Evolutionary conservation across 805 yeast genomes (phyloP).

Genomic region (Candida bentonensis): DNA sequence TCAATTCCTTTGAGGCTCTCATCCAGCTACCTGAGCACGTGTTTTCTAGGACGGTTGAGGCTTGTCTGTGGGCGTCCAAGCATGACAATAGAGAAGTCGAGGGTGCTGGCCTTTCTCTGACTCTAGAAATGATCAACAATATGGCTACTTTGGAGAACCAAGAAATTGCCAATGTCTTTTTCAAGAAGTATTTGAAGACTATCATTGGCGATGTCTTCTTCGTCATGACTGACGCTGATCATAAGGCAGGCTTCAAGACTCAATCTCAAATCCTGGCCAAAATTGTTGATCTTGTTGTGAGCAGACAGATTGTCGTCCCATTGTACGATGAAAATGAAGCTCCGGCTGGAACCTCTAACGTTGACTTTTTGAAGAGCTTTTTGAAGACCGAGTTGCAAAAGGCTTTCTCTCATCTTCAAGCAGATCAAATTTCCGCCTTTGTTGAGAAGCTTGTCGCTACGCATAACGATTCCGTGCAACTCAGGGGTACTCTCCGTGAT

Average conservation of each 20-base stretch:
- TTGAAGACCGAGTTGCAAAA: constrained; percentile 64
- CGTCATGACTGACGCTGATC: constrained; percentile 93
- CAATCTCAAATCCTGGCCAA: constrained; percentile 78
- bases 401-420: constrained; percentile 87
- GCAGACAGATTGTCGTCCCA: constrained; percentile 59
- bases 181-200: constrained; percentile 75
- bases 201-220: constrained; percentile 84
- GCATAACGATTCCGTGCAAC: constrained; percentile 59
- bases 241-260: constrained; percentile 85
- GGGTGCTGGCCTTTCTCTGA: constrained; percentile 73
- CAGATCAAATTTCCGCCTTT: constrained; percentile 71
- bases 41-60: constrained; percentile 80
- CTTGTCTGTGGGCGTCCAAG: constrained; percentile 96
- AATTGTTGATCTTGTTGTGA: constrained; percentile 71
- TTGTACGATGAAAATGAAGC: constrained; percentile 70
- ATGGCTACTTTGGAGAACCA: constrained; percentile 53
- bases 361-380: constrained; percentile 64
- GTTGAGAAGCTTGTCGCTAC: constrained; percentile 56
- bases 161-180: constrained; percentile 72
- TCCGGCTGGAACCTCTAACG: constrained; percentile 73
- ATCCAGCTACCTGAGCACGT: constrained; percentile 83
- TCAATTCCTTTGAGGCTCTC: constrained; percentile 73
- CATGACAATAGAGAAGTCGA: constrained; percentile 97
- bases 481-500: constrained; percentile 80
- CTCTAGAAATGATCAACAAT: constrained; percentile 70